A percentile compares a stretch with the other conserved stretches of the same genome.
Conservation (phyloP, 257 asterid species). For the Paraleonurus japonicus region DNA sequence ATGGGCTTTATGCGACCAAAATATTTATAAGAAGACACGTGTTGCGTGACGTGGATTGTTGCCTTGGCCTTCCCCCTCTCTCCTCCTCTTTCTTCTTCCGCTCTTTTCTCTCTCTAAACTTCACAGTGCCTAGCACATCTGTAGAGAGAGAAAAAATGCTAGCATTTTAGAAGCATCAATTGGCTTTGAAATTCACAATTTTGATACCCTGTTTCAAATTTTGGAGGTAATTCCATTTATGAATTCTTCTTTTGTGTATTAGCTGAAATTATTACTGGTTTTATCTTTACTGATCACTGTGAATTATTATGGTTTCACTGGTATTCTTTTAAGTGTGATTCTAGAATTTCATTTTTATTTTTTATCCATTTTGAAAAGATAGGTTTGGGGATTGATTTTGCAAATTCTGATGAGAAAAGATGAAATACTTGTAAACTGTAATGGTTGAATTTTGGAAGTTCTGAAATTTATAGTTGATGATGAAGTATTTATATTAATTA, state of each 20-base stretch:
- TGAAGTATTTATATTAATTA: background rate
- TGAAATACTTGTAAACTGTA: background rate
- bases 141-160: slow-evolving; percentile 39
- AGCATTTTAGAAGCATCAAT: slow-evolving; percentile 28
- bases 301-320: slow-evolving; percentile 12
- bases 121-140: slow-evolving; percentile 32
- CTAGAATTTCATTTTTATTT: background rate
- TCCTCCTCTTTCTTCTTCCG: slow-evolving; percentile 16
- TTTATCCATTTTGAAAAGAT: background rate
- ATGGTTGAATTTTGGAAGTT: slow-evolving; percentile 11
- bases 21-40: slow-evolving; percentile 58
- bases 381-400: background rate
- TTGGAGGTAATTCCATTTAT: slow-evolving; percentile 35
- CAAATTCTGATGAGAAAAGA: slow-evolving; percentile 11
- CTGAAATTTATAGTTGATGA: slow-evolving; percentile 13
- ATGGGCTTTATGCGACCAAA: slow-evolving; percentile 8
- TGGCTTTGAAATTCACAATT: slow-evolving; percentile 4
- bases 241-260: slow-evolving; percentile 6
- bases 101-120: slow-evolving; percentile 48
- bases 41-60: slow-evolving; percentile 80
- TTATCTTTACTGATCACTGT: slow-evolving; percentile 33
- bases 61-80: slow-evolving; percentile 57
- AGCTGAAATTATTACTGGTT: slow-evolving; percentile 2
- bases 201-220: slow-evolving; percentile 10
- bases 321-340: background rate